Evolutionary conservation across 129 eudicot genomes (phyloP).

Genomic region (Deinandra increscens): DNA sequence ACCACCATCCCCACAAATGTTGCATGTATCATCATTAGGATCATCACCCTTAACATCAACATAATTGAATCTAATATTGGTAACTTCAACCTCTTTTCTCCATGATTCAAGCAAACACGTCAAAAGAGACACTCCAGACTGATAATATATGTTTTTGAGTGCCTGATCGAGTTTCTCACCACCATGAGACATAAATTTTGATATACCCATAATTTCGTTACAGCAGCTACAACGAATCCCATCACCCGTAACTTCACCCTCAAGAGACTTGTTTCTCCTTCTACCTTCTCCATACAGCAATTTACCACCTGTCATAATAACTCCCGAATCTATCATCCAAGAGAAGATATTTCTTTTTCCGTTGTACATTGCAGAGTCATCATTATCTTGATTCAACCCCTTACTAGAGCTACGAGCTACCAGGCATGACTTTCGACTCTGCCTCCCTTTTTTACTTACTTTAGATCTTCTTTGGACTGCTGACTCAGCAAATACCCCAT

Average conservation of each 20-base stretch:
- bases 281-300: conserved; percentile 47
- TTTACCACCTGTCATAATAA: conserved; percentile 44
- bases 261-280: conserved; percentile 33
- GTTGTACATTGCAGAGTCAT: conserved; percentile 38
- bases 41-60: conserved; percentile 71
- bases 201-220: conserved; percentile 34
- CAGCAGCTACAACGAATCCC: conserved; percentile 84
- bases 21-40: conserved; percentile 94
- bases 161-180: conserved; percentile 40
- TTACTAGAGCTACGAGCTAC: conserved; percentile 61
- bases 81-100: conserved; percentile 54
- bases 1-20: conserved; percentile 95
- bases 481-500: conserved; percentile 2
- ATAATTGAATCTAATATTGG: conserved; percentile 38
- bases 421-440: conserved; percentile 50
- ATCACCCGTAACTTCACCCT: conserved; percentile 64
- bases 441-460: conserved; percentile 33
- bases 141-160: conserved; percentile 40
- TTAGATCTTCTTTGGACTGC: conserved; percentile 26
- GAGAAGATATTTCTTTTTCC: conserved; percentile 66
- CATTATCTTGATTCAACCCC: conserved; percentile 40
- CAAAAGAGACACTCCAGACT: conserved; percentile 49
- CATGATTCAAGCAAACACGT: conserved; percentile 64
- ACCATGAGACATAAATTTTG: conserved; percentile 59
- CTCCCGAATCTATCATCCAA: conserved; percentile 84